Conservation (phyloP, 139 green algal species). For the Pleodorina starrii region DNA sequence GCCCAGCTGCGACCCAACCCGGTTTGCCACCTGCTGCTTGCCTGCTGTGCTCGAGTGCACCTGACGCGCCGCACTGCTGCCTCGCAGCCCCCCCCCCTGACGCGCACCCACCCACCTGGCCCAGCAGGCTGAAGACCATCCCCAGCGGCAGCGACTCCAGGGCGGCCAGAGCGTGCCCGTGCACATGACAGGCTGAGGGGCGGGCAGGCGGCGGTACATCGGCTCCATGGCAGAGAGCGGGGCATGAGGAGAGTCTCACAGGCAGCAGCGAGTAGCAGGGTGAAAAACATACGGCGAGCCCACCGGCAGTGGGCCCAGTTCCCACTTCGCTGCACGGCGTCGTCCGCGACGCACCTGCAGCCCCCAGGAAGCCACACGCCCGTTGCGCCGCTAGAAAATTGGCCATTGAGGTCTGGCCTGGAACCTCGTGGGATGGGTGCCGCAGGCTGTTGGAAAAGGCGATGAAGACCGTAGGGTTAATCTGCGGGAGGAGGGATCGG, state of each 20-base stretch:
- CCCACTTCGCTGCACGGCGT: too few relatives aligned
- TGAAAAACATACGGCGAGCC: too few relatives aligned
- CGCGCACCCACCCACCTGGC: slow-evolving; percentile 35
- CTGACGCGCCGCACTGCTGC: too few relatives aligned
- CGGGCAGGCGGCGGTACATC: too few relatives aligned
- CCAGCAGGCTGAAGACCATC: slow-evolving; percentile 33
- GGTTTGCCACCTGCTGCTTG: too few relatives aligned
- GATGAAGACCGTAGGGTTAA: slow-evolving; percentile 34
- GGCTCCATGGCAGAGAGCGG: too few relatives aligned
- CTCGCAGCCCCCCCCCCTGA: too few relatives aligned
- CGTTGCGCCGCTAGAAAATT: slow-evolving; percentile 16
- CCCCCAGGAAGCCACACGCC: slow-evolving; percentile 32
- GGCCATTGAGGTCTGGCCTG: background rate
- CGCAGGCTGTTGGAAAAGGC: slow-evolving; percentile 34
- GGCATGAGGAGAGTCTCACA: too few relatives aligned
- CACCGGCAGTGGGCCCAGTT: too few relatives aligned
- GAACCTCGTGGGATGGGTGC: background rate
- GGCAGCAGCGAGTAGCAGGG: too few relatives aligned
- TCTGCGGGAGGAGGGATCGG: background rate
- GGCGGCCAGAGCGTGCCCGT: slow-evolving; percentile 24
- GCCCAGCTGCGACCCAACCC: too few relatives aligned
- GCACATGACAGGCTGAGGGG: slow-evolving; percentile 26
- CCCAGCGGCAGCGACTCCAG: slow-evolving; percentile 42
- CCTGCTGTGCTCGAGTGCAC: too few relatives aligned
- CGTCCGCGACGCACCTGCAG: slow-evolving; percentile 3